Base-by-base conservation (phyloP, 805 yeast species). In the Nakazawaea sp. region DNA sequence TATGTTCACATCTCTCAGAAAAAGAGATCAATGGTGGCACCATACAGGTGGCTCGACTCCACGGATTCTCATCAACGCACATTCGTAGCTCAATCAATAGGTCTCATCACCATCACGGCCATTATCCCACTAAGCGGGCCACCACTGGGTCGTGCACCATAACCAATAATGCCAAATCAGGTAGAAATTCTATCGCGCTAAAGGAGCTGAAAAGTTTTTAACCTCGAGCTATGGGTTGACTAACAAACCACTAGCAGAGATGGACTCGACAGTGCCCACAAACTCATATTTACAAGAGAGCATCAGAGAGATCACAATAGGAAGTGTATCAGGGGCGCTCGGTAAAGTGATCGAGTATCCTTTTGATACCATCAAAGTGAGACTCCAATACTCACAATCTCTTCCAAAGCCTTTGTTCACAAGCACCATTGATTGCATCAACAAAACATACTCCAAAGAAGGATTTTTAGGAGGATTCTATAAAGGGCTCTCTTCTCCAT, bases 301-400 rank as follows among this genome's bases (percentile, higher is more conserved):
- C 19, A 5, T 48, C 9, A 62, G 61, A 40, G 79, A 74, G 43
- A 56, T 74, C 17, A 47, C 62, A 2, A 63, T 53, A 36, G 79
- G 79, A 10, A 75, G 78, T 3, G 47, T 72, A 1, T 74, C 96
- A 1, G 97, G 97, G 12, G 81, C 86, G 38, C 57, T 77, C 4
- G 96, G 95, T 2, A 90, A 89, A 54, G 48, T 82, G 21, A 72
- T 89, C 11, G 97, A 89, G 56, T 89, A 79, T 50, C 97, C 97
- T 0, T 87, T 89, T 47, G 97, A 89, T 51, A 90, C 97, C 0
- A 71, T 88, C 31, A 89, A 89, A 58, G 97, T 89, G 3, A 68
- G 96, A 41, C 65, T 90, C 21, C 90, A 82, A 52, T 60, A 58
- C 38, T 74, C 87, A 1, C 92, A 85, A 51, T 81, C 88, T 6